Evolutionary conservation across 2,329 filamentous ascomycete genomes (phyloP).

Genomic region (Neofusicoccum laricinum): DNA sequence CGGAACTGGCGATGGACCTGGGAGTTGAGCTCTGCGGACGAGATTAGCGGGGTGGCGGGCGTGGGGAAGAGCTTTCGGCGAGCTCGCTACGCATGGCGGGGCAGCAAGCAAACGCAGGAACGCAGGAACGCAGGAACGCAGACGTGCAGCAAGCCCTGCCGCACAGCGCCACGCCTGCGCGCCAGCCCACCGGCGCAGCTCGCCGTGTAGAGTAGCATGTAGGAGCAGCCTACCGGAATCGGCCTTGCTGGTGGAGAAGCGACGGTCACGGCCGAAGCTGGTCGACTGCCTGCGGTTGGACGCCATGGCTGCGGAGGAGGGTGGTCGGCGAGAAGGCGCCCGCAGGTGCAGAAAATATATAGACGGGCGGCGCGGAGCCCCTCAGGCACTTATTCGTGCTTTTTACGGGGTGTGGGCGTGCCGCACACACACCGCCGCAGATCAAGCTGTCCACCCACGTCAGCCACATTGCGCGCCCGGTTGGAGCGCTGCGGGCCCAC

Average conservation of each 20-base stretch:
- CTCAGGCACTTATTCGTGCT: slow-evolving; percentile 10
- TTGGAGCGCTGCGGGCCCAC: not conserved
- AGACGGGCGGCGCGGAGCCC: not conserved
- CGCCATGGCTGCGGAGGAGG: slow-evolving; percentile 8
- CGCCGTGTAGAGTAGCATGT: not conserved
- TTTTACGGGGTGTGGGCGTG: not conserved
- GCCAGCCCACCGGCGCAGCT: not conserved
- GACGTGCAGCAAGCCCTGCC: not conserved
- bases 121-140: not conserved
- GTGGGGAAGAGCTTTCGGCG: not conserved
- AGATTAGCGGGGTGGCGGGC: not conserved
- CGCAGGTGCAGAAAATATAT: slow-evolving; percentile 6
- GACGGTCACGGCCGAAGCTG: slow-evolving; percentile 14
- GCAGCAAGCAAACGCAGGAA: not conserved
- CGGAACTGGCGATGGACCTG: slow-evolving; percentile 88
- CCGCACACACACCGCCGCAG: slow-evolving; percentile 5
- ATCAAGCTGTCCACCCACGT: slow-evolving; percentile 11
- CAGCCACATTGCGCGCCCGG: slow-evolving; percentile 9
- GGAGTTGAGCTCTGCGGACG: slow-evolving; percentile 66
- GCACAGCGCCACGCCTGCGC: not conserved
- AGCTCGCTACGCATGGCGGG: not conserved
- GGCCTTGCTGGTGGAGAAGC: slow-evolving; percentile 14
- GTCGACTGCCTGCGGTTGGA: slow-evolving; percentile 12
- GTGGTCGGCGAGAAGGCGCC: not conserved
- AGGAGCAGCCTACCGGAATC: slow-evolving; percentile 7